Conservation (phyloP, 2,329 filamentous ascomycete genomes). For the Ophiocordyceps camponoti-rufipedis region DNA sequence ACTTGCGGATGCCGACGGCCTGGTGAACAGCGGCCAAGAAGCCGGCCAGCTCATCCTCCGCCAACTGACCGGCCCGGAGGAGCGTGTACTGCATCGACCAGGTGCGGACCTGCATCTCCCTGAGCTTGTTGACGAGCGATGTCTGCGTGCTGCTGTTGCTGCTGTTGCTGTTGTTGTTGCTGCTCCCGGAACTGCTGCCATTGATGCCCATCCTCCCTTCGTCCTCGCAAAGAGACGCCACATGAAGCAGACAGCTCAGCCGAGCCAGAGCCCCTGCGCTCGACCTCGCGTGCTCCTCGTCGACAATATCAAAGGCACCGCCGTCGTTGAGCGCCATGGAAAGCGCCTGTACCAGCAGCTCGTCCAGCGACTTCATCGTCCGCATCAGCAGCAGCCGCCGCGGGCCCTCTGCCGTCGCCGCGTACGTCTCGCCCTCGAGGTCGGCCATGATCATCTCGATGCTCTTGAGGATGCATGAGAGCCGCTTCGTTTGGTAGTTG, state of each 20-base stretch:
- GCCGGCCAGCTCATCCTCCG: constrained; percentile 57
- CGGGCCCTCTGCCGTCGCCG: constrained; percentile 37
- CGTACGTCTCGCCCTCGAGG: constrained; percentile 43
- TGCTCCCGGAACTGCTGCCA: constrained; percentile 29
- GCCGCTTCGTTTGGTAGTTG: constrained; percentile 68
- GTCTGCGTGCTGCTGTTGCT: constrained; percentile 33
- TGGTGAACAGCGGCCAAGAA: constrained; percentile 70
- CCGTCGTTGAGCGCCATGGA: constrained; percentile 47
- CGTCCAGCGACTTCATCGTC: constrained; percentile 63
- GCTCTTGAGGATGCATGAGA: constrained; percentile 71
- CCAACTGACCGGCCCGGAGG: constrained; percentile 54
- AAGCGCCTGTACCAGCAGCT: constrained; percentile 55
- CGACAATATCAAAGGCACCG: constrained; percentile 64
- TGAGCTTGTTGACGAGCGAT: constrained; percentile 44
- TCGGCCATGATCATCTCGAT: constrained; percentile 64
- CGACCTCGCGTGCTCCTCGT: constrained; percentile 56
- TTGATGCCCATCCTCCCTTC: constrained; percentile 60
- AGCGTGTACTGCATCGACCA: constrained; percentile 81
- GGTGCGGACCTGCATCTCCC: constrained; percentile 71
- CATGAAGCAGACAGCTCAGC: constrained; percentile 58
- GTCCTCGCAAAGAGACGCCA: constrained; percentile 68
- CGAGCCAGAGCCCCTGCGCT: constrained; percentile 56
- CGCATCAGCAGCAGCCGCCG: constrained; percentile 56
- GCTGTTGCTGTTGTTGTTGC: background rate
- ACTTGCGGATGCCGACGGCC: constrained; percentile 64